A percentile compares a stretch with the other conserved stretches of the same genome.
phyloP scores from a whole-genome alignment of 768 basidiomycete species.

The Boletus coccyginus region DNA sequence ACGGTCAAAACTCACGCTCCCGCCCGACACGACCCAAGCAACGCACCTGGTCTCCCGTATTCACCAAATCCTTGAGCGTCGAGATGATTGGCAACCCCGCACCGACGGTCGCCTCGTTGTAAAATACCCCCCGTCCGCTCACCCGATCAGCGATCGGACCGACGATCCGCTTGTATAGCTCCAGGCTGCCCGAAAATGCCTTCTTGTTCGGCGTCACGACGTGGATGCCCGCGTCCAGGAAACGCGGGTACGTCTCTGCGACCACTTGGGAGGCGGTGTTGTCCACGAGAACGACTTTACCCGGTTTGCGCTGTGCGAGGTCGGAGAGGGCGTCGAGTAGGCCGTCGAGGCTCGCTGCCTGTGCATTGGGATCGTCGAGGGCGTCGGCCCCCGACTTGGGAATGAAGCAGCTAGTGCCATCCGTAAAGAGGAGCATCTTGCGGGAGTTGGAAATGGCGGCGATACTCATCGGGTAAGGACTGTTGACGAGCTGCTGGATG shows the following conservation, averaged over 20 bases:
- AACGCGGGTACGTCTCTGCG: conserved; percentile 76
- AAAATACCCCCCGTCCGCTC: conserved; percentile 51
- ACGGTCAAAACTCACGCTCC: neutral
- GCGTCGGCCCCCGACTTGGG: conserved; percentile 44
- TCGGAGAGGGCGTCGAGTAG: conserved; percentile 42
- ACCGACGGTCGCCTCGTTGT: conserved; percentile 92
- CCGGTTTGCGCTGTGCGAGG: conserved; percentile 42
- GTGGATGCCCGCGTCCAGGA: conserved; percentile 74
- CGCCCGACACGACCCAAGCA: neutral
- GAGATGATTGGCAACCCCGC: conserved; percentile 92
- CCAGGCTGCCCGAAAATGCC: conserved; percentile 74
- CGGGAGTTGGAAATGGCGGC: conserved; percentile 70
- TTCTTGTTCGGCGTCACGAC: conserved; percentile 99
- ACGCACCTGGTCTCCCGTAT: conserved; percentile 86
- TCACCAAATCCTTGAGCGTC: conserved; percentile 88
- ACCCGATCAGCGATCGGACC: conserved; percentile 32
- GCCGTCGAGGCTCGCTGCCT: conserved; percentile 35
- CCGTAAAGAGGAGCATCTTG: conserved; percentile 51
- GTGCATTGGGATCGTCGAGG: conserved; percentile 41
- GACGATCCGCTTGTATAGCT: conserved; percentile 68
- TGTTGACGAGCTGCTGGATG: conserved; percentile 69
- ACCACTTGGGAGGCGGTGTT: conserved; percentile 87
- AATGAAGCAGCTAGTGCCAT: conserved; percentile 39
- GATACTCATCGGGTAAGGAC: conserved; percentile 61
- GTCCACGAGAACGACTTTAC: conserved; percentile 76